These are phyloP conservation scores for Didymella sp. DNA, from an alignment of 2,329 filamentous ascomycete genomes.

Conservation along the genomic window DNA sequence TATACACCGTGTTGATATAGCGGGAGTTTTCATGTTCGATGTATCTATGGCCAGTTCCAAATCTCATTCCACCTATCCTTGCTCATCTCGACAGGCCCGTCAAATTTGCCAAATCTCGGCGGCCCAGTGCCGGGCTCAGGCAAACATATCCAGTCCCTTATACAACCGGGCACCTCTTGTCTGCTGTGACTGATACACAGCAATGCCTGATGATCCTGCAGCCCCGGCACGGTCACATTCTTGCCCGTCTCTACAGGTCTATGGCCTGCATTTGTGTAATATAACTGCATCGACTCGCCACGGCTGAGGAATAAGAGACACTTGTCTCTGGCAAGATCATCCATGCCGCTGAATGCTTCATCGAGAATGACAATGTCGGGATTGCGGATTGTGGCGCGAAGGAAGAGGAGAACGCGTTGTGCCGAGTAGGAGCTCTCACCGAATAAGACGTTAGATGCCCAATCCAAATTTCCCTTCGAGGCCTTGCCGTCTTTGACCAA, in stretches of 20 bases:
- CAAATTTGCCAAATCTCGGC: constrained; percentile 70
- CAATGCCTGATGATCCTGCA: constrained; percentile 76
- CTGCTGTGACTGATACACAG: constrained; percentile 91
- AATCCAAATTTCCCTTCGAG: constrained; percentile 53
- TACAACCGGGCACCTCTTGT: constrained; percentile 85
- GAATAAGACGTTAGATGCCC: constrained; percentile 73
- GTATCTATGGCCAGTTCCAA: constrained; percentile 26
- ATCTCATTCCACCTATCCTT: constrained; percentile 69
- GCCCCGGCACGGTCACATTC: constrained; percentile 63
- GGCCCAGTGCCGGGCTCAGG: constrained; percentile 74
- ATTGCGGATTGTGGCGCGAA: constrained; percentile 59
- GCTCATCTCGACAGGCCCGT: constrained; percentile 66
- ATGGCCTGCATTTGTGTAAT: constrained; percentile 43
- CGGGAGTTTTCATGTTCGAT: neutral
- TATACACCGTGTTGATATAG: no score
- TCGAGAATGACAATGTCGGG: constrained; percentile 60
- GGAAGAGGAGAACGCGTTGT: constrained; percentile 84
- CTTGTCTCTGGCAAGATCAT: constrained; percentile 74
- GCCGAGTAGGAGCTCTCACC: constrained; percentile 79
- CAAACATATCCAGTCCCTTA: constrained; percentile 85
- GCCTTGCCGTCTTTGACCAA: constrained; percentile 16
- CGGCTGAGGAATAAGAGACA: constrained; percentile 78
- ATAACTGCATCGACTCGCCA: constrained; percentile 50
- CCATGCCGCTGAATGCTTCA: constrained; percentile 61
- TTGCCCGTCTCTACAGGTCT: constrained; percentile 57